Evolutionary conservation across 2,329 filamentous ascomycete genomes (phyloP), one percentile per base, ranked within the genome.

Genomic region (Aspergillus sp.): DNA sequence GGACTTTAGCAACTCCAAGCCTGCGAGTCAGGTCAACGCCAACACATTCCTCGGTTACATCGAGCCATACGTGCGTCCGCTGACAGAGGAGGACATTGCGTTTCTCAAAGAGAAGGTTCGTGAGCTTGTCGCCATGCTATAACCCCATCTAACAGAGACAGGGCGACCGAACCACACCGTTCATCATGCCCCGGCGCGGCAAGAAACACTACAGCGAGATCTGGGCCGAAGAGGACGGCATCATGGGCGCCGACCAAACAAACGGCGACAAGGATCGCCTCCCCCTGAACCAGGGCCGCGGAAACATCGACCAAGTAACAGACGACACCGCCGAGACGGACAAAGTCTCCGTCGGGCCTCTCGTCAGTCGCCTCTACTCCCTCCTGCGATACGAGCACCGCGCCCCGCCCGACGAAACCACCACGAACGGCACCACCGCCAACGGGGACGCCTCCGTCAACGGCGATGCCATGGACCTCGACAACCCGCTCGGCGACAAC

Each of bases 1-100:
- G 69, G 94, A 99, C 75, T 97, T 97, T 66, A 97, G 90, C 68
- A 96, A 85, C 67, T 88, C 91, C 31, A 99, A 97, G 69, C 91
- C 93, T 4, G 87, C 87, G 17, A 96, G 93, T 64, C 94, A 99
- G 76, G 94, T 97, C 70, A 92, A 89, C 69, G 94, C 94, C 59
- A 88, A 85, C 52, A 96, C 93, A 1, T 99, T 99, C 71, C 87
- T 88, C n/a, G 86, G 88, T 5, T 96, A 94, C 67, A 83, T 95
- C 50, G 94, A 99, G 58, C 90, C 92, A 0, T 97, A 89, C 74
- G 94, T 97, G 59, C 85, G 93, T 5, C 86, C 88, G 0, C 88
- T 96, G 62, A 89, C 88, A 0, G 94, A 99, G 67, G 94, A 99
- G 68, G 94, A 99, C 67, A 82, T 97, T 43, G 91, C 90, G 1